These are phyloP conservation scores for Capronia americana DNA, from an alignment of 2,329 filamentous ascomycete species.

Conservation along the genomic window DNA sequence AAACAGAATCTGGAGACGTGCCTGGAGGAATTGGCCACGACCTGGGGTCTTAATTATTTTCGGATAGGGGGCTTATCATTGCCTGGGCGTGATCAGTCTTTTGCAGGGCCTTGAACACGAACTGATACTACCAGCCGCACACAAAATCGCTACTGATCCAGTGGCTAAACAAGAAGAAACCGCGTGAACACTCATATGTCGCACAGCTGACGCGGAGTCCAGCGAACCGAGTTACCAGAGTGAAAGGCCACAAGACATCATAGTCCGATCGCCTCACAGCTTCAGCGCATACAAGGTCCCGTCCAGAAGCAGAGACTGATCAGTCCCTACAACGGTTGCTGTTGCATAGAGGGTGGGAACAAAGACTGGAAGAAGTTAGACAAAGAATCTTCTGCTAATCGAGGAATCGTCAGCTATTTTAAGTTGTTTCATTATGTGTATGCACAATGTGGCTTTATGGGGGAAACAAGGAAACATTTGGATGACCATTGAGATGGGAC, in stretches of 20 bases:
- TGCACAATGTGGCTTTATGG: background rate
- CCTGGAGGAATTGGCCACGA: conserved; percentile 33
- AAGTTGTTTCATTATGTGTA: background rate
- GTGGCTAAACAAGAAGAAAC: background rate
- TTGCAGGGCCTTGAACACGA: background rate
- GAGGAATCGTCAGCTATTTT: background rate
- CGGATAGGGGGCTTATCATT: conserved; percentile 31
- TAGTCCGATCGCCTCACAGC: background rate
- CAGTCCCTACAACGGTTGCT: background rate
- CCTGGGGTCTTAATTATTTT: conserved; percentile 33
- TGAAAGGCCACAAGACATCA: background rate
- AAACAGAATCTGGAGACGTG: conserved; percentile 32
- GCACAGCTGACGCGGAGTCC: background rate
- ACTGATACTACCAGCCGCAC: background rate
- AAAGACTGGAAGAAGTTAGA: background rate
- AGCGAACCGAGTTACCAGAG: background rate
- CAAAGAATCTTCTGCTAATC: conserved; percentile 1
- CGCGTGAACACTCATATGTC: background rate
- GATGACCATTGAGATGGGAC: background rate
- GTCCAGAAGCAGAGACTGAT: background rate
- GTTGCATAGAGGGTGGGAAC: background rate
- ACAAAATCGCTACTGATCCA: background rate
- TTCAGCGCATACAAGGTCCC: background rate
- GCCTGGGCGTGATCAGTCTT: conserved; percentile 17
- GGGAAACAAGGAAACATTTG: background rate